A percentile compares a stretch with the other conserved stretches of the same genome.
Evolutionary conservation across 345 rosid genomes (phyloP).

Genomic region (Populus euphratica): DNA sequence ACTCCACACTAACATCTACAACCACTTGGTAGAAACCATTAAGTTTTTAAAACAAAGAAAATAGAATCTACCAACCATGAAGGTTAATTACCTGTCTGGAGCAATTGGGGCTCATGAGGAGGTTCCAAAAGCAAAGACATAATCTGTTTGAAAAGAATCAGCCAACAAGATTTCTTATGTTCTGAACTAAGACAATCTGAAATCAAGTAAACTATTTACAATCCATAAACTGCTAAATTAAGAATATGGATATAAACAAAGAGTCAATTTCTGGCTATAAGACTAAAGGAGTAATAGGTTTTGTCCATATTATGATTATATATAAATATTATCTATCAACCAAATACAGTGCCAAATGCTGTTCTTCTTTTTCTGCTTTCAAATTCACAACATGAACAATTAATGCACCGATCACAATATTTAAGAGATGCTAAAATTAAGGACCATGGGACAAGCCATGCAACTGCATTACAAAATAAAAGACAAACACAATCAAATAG

Average conservation of each 20-base stretch:
- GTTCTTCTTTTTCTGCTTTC: background rate
- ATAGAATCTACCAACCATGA: conserved; percentile 3
- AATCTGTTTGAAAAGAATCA: conserved; percentile 43
- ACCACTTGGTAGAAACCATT: background rate
- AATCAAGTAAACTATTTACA: background rate
- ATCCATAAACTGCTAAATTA: background rate
- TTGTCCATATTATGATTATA: background rate
- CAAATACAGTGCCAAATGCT: background rate
- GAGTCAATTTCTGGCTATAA: background rate
- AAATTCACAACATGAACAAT: background rate
- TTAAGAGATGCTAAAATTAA: background rate
- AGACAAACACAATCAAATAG: no score
- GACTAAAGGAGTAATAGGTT: background rate
- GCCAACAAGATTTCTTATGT: background rate
- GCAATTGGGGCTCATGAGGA: conserved; percentile 87
- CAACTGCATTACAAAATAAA: background rate
- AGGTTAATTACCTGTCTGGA: conserved; percentile 71
- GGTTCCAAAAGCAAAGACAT: conserved; percentile 79
- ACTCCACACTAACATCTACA: background rate
- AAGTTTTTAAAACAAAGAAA: background rate
- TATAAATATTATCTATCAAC: background rate
- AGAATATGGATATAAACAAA: background rate
- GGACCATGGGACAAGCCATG: background rate
- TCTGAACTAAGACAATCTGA: background rate
- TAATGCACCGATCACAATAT: background rate